Conservation (phyloP, 305 asterid genomes). For the Nicotiana rustica region DNA sequence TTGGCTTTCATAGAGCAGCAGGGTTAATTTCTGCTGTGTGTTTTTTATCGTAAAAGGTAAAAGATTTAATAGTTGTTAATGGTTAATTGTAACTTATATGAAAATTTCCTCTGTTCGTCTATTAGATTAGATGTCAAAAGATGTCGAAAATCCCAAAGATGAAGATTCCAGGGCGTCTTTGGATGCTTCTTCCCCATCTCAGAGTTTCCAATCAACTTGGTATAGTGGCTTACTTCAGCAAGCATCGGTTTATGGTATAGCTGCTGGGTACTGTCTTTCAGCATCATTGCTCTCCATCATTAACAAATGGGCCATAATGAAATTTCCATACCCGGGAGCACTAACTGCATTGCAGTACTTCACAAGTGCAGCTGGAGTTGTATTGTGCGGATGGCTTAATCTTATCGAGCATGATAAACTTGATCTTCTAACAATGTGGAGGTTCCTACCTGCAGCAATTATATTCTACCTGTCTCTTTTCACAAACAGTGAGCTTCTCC, state of each 20-base stretch:
- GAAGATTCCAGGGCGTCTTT: constrained; percentile 40
- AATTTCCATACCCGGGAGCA: constrained; percentile 95
- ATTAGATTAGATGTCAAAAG: constrained; percentile 66
- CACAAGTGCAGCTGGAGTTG: constrained; percentile 82
- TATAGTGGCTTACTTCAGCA: constrained; percentile 61
- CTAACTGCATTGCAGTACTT: constrained; percentile 91
- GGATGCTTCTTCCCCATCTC: constrained; percentile 42
- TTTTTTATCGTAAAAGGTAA: background rate
- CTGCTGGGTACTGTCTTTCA: constrained; percentile 89
- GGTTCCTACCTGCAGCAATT: constrained; percentile 84
- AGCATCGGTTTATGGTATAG: constrained; percentile 83
- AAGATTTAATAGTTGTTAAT: background rate
- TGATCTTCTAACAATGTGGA: constrained; percentile 83
- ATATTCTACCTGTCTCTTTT: constrained; percentile 85
- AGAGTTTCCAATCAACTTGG: constrained; percentile 51
- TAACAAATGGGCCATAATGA: constrained; percentile 97
- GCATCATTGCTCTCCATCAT: constrained; percentile 87
- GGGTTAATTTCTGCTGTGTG: background rate
- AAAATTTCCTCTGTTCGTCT: background rate
- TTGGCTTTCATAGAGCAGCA: background rate
- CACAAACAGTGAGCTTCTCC: constrained; percentile 93
- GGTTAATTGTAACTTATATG: constrained; percentile 17
- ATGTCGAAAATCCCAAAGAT: constrained; percentile 67
- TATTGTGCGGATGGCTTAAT: constrained; percentile 73
- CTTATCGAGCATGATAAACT: constrained; percentile 76